Conservation (phyloP, 2,329 filamentous ascomycete species). For the Phoma sp. region DNA sequence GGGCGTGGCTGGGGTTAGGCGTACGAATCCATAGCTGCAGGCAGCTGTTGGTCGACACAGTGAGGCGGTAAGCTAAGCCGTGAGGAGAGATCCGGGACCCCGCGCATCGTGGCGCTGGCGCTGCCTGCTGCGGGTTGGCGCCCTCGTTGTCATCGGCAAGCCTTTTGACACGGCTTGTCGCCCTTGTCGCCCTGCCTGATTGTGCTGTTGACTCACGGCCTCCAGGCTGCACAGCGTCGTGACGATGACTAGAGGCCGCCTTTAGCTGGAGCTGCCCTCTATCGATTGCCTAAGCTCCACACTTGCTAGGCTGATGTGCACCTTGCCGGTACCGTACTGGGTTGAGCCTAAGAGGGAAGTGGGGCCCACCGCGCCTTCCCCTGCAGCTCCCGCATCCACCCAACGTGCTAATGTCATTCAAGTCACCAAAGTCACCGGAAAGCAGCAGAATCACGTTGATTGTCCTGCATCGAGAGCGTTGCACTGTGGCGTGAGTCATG, state of each 20-base stretch:
- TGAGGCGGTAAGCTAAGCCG: conserved; percentile 34
- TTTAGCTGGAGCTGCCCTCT: conserved; percentile 9
- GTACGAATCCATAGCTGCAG: conserved; percentile 29
- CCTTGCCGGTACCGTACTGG: conserved; percentile 21
- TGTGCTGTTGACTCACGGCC: conserved; percentile 11
- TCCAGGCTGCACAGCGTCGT: conserved; percentile 9
- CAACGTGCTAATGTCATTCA: neutral
- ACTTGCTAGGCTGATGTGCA: conserved; percentile 28
- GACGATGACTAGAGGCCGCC: conserved; percentile 10
- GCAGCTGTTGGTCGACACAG: conserved; percentile 25
- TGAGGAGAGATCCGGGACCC: conserved; percentile 17
- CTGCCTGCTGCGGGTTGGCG: conserved; percentile 10
- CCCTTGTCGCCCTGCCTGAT: neutral
- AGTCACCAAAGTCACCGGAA: neutral
- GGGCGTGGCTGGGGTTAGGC: conserved; percentile 32
- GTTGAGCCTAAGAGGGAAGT: conserved; percentile 24
- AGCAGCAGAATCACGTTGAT: neutral
- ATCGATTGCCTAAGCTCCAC: conserved; percentile 18
- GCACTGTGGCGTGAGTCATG: neutral
- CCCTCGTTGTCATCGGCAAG: conserved; percentile 11
- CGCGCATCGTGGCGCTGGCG: conserved; percentile 16
- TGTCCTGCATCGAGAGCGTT: neutral
- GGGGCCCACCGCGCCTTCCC: conserved; percentile 28
- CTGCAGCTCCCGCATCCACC: conserved; percentile 29
- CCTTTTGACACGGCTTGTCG: conserved; percentile 2